Percentiles rank a stretch among this genome's conserved stretches.
phyloP scores from a whole-genome alignment of 306 rosid genomes.

The Corylus heterophylla region DNA sequence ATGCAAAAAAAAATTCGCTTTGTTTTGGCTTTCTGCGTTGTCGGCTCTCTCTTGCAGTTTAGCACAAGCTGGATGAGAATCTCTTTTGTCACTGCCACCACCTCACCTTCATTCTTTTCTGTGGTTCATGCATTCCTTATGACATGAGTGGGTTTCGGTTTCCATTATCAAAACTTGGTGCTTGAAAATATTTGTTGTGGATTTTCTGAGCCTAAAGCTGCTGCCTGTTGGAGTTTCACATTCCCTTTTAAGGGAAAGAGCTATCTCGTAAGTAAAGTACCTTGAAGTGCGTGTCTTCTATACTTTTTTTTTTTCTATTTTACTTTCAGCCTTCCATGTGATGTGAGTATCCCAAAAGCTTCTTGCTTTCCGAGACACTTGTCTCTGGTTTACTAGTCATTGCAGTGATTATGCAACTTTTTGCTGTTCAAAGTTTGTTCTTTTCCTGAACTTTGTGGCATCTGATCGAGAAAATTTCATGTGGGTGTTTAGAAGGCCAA shows the following conservation, averaged over 20 bases:
- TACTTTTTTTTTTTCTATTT: neutral
- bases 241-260: constrained; percentile 24
- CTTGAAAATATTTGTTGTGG: neutral
- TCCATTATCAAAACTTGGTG: neutral
- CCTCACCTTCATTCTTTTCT: neutral
- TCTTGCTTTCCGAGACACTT: constrained; percentile 40
- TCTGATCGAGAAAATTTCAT: constrained; percentile 29
- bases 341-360: constrained; percentile 31
- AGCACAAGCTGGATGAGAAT: neutral
- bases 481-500: constrained; percentile 24
- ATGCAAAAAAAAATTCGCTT: neutral
- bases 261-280: constrained; percentile 35
- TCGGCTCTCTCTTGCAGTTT: constrained; percentile 18
- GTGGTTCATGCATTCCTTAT: neutral
- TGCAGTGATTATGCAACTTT: constrained; percentile 37
- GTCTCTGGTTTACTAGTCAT: constrained; percentile 39
- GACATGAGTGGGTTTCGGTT: neutral
- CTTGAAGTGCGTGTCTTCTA: constrained; percentile 57
- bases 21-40: constrained; percentile 12
- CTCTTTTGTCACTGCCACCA: neutral
- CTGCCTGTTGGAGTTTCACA: constrained; percentile 19
- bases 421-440: constrained; percentile 32
- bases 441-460: constrained; percentile 22
- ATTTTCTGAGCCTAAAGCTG: neutral
- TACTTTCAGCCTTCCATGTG: constrained; percentile 20